These are phyloP conservation scores for Gossypium australe DNA, from an alignment of 345 rosid species.

Conservation along the genomic window DNA sequence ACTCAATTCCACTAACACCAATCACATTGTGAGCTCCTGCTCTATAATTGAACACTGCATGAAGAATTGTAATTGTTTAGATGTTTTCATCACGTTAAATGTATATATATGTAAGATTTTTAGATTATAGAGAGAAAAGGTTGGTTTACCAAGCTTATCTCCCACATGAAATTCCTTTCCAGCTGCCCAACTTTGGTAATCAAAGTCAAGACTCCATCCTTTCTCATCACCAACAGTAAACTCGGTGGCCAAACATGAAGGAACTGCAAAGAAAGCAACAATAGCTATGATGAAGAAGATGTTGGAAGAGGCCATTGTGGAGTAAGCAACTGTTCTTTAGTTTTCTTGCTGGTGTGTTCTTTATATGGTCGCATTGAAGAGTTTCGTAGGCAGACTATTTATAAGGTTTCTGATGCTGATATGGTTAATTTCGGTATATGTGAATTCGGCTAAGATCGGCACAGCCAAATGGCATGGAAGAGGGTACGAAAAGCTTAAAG, in stretches of 20 bases:
- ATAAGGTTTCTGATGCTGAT: neutral
- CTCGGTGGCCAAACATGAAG: conserved; percentile 25
- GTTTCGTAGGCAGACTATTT: neutral
- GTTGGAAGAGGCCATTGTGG: conserved; percentile 27
- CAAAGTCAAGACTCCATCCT: conserved; percentile 34
- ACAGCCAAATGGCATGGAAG: conserved; percentile 1
- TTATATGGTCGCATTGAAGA: neutral
- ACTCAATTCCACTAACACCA: conserved; percentile 20
- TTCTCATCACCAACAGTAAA: conserved; percentile 35
- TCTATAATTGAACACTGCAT: conserved; percentile 2
- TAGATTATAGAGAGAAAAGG: neutral
- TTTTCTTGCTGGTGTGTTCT: neutral
- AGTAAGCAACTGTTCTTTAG: neutral
- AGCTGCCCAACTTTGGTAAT: conserved; percentile 34
- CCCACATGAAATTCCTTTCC: conserved; percentile 29
- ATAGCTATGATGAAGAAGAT: conserved; percentile 15
- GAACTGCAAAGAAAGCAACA: conserved; percentile 12
- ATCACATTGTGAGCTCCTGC: conserved; percentile 25
- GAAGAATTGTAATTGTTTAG: neutral
- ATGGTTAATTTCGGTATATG: neutral
- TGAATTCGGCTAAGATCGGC: conserved; percentile 28
- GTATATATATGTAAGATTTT: neutral
- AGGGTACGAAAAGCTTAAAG: neutral
- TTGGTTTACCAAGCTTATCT: conserved; percentile 30
- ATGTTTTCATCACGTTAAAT: too few relatives aligned